Evolutionary conservation across 345 rosid species (phyloP).

Genomic region (Eucalyptus tenuipes): DNA sequence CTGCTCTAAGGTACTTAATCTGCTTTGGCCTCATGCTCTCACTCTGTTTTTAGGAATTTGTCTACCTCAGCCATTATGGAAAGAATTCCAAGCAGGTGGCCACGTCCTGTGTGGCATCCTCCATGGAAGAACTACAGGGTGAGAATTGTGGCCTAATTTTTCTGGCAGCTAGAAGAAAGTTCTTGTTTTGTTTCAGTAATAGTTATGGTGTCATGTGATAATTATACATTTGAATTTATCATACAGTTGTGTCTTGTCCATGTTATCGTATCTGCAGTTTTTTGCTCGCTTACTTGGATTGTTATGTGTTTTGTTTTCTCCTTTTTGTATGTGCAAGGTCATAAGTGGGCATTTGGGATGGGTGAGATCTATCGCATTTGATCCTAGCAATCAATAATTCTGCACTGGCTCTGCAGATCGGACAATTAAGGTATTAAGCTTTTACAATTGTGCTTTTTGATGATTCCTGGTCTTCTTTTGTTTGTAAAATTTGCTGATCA

Average conservation of each 20-base stretch:
- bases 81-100: constrained; percentile 96
- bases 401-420: constrained; percentile 99
- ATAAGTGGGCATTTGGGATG: constrained; percentile 98
- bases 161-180: neutral
- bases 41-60: constrained; percentile 26
- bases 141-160: neutral
- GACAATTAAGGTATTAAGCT: constrained; percentile 68
- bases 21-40: neutral
- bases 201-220: neutral
- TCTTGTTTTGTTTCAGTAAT: neutral
- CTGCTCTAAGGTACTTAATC: neutral
- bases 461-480: neutral
- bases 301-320: neutral
- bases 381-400: constrained; percentile 95
- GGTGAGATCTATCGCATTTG: constrained; percentile 95
- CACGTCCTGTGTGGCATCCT: constrained; percentile 91
- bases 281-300: neutral
- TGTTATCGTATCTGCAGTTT: neutral
- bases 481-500: neutral
- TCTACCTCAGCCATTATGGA: constrained; percentile 89
- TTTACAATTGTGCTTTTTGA: neutral
- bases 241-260: neutral
- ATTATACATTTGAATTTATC: neutral
- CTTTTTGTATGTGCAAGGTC: constrained; percentile 28
- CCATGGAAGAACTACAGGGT: constrained; percentile 99